Percentiles rank a stretch among this genome's conserved stretches.
Conservation (phyloP, 306 rosid genomes). For the Cucurbita moschata region DNA sequence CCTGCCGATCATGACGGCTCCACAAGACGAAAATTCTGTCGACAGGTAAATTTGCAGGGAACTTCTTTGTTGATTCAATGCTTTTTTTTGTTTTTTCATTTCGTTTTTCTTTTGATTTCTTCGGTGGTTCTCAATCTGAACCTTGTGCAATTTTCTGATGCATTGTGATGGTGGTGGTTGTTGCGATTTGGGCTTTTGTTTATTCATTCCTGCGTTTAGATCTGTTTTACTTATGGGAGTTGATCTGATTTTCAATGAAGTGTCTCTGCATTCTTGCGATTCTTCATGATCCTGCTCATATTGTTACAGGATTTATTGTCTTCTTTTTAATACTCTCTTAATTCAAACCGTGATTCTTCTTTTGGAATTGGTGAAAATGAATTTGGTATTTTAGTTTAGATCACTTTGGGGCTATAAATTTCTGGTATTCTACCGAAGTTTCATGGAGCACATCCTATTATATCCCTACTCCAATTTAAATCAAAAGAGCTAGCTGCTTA, state of each 20-base stretch:
- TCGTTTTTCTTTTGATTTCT: neutral
- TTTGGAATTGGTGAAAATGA: neutral
- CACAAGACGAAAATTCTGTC: neutral
- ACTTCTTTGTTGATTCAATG: neutral
- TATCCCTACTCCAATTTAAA: neutral
- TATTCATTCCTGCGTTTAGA: neutral
- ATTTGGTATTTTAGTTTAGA: neutral
- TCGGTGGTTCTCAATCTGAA: neutral
- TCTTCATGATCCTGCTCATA: neutral
- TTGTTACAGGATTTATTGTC: neutral
- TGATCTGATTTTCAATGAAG: neutral
- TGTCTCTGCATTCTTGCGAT: neutral
- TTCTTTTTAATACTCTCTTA: neutral
- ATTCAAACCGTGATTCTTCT: neutral
- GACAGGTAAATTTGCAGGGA: neutral
- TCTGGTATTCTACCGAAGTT: neutral
- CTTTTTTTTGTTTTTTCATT: neutral
- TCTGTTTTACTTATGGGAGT: neutral
- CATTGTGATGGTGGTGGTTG: neutral
- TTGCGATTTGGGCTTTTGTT: neutral
- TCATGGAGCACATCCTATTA: neutral
- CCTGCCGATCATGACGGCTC: neutral
- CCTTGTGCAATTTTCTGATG: neutral
- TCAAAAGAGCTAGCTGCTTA: neutral
- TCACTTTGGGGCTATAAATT: neutral